These are phyloP conservation scores for Astrephomene gubernaculifera DNA, from an alignment of 139 green algal species.

Conservation along the genomic window DNA sequence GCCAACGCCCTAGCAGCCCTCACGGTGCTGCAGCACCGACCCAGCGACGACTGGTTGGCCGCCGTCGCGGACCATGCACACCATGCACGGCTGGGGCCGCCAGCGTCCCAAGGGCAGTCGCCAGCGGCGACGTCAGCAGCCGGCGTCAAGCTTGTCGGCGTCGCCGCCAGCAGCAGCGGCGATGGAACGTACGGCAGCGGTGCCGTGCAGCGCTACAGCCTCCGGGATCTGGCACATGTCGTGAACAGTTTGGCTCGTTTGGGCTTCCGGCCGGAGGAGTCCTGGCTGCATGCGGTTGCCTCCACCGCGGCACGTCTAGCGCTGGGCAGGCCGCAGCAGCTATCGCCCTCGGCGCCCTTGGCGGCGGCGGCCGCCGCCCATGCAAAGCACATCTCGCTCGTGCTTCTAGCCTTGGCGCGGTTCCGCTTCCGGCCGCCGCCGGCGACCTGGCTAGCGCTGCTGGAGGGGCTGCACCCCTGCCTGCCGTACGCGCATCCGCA, in stretches of 20 bases:
- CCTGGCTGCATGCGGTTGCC: not conserved
- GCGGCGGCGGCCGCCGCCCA: not conserved
- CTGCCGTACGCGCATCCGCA: slow-evolving; percentile 7
- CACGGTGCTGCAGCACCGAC: not conserved
- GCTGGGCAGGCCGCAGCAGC: not conserved
- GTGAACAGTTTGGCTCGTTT: not conserved
- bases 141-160: too few species aligned
- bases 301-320: not conserved
- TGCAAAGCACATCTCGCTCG: slow-evolving; percentile 2
- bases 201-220: not conserved
- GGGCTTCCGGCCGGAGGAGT: not conserved
- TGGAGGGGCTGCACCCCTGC: slow-evolving; percentile 3
- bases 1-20: slow-evolving; percentile 19
- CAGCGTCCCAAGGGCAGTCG: not conserved
- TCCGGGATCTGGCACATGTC: not conserved
- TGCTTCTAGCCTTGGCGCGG: not conserved
- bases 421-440: not conserved
- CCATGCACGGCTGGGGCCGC: not conserved
- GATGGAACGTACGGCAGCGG: not conserved
- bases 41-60: not conserved
- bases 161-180: too few species aligned
- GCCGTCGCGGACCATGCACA: not conserved
- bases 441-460: not conserved
- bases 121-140: not conserved
- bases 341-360: not conserved